Percentiles rank a stretch among this genome's conserved stretches.
These are phyloP conservation scores for Sinapis alba DNA, from an alignment of 441 rosid genomes.

Conservation along the genomic window DNA sequence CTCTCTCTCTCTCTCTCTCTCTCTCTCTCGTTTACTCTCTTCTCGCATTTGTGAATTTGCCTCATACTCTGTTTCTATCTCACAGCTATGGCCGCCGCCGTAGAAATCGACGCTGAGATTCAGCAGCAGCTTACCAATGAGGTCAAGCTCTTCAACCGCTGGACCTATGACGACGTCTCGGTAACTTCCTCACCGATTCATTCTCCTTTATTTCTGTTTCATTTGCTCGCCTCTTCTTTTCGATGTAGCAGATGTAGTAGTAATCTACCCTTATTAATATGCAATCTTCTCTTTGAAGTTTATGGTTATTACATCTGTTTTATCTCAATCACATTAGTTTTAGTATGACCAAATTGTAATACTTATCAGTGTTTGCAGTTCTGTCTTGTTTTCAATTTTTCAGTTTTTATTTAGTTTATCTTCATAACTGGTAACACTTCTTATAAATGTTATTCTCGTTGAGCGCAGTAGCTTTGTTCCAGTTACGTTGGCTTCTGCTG, in stretches of 20 bases:
- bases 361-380: neutral
- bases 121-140: constrained; percentile 39
- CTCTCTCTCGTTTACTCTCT: neutral
- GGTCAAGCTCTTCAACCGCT: constrained; percentile 64
- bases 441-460: too few relatives aligned
- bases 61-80: constrained; percentile 19
- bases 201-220: neutral
- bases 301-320: neutral
- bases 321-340: neutral
- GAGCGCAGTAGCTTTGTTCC: neutral
- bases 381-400: neutral
- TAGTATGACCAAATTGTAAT: neutral
- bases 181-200: constrained; percentile 19
- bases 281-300: neutral
- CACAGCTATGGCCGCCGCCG: constrained; percentile 39
- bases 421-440: too few relatives aligned
- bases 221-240: neutral
- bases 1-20: neutral
- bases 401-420: too few relatives aligned
- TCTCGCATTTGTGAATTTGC: neutral
- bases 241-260: neutral
- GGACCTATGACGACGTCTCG: constrained; percentile 57
- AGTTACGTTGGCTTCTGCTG: neutral
- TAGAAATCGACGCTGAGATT: constrained; percentile 33
- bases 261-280: neutral